These are phyloP conservation scores for Glarea lozoyensis DNA, from an alignment of 495 filamentous ascomycete species.

Conservation along the genomic window DNA sequence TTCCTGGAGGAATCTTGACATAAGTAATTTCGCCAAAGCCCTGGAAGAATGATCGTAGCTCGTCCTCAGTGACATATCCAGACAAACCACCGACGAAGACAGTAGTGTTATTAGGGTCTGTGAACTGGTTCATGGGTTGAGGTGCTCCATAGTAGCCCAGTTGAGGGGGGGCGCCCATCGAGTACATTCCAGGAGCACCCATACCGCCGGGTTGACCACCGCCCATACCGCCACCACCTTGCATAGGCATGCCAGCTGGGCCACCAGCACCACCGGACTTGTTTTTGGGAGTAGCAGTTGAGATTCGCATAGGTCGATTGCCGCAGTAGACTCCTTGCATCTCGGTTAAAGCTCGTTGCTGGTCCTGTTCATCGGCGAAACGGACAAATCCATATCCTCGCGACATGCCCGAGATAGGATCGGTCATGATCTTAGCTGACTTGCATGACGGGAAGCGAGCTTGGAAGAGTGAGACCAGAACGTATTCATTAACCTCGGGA, in stretches of 20 bases:
- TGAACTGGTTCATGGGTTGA: constrained; percentile 99
- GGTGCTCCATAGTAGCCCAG: constrained; percentile 75
- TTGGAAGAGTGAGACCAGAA: constrained; percentile 94
- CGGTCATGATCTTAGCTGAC: constrained; percentile 99
- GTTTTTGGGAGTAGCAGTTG: constrained; percentile 96
- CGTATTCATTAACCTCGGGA: constrained; percentile 98
- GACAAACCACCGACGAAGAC: constrained; percentile 97
- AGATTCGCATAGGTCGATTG: constrained; percentile 98
- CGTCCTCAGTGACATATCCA: constrained; percentile 98
- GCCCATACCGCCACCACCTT: constrained; percentile 23
- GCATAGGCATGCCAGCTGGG: constrained; percentile 42
- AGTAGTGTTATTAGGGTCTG: constrained; percentile 99
- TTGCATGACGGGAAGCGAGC: constrained; percentile 94
- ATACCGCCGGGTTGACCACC: constrained; percentile 31
- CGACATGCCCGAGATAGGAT: constrained; percentile 95
- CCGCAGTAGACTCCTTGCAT: constrained; percentile 99
- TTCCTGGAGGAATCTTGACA: constrained; percentile 98
- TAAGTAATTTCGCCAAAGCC: constrained; percentile 99
- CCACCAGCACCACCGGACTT: constrained; percentile 53
- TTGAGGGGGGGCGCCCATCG: constrained; percentile 62
- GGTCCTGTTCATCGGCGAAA: constrained; percentile 88
- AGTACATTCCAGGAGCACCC: constrained; percentile 37
- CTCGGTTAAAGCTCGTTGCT: constrained; percentile 88
- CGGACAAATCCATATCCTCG: constrained; percentile 97
- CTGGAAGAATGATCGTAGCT: constrained; percentile 99